A percentile compares a stretch with the other conserved stretches of the same genome.
Evolutionary conservation across 768 basidiomycete genomes (phyloP).

Genomic region (Mycena crocata): DNA sequence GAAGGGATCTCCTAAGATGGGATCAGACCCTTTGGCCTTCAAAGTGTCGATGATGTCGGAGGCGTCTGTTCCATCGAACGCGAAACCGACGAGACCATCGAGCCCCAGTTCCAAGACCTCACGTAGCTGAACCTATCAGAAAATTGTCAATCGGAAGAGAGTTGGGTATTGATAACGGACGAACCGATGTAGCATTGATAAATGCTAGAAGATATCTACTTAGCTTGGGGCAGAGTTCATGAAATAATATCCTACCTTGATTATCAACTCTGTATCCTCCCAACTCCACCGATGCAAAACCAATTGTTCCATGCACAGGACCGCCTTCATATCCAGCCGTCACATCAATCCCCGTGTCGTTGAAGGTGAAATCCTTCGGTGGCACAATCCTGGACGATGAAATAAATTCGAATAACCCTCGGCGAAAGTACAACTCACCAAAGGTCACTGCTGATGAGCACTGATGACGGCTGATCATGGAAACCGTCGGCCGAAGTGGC

Average conservation of each 20-base stretch:
- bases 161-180: too few species aligned
- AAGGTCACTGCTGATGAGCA: too few species aligned
- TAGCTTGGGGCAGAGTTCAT: too few species aligned
- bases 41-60: background rate
- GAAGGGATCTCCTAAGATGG: background rate
- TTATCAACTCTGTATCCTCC: background rate
- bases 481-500: too few species aligned
- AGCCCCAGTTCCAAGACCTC: background rate
- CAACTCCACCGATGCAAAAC: background rate
- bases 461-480: too few species aligned
- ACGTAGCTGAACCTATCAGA: background rate
- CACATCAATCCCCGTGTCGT: background rate
- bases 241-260: background rate
- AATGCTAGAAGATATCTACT: background rate
- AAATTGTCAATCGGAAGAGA: too few species aligned
- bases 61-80: background rate
- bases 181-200: background rate
- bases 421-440: too few species aligned
- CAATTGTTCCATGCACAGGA: background rate
- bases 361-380: background rate
- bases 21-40: background rate
- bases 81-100: constrained; percentile 13
- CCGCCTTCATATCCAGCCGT: background rate
- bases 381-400: background rate
- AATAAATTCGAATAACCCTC: too few species aligned